phyloP scores from a whole-genome alignment of 257 asterid species.

The Solanum chiquidenum region DNA sequence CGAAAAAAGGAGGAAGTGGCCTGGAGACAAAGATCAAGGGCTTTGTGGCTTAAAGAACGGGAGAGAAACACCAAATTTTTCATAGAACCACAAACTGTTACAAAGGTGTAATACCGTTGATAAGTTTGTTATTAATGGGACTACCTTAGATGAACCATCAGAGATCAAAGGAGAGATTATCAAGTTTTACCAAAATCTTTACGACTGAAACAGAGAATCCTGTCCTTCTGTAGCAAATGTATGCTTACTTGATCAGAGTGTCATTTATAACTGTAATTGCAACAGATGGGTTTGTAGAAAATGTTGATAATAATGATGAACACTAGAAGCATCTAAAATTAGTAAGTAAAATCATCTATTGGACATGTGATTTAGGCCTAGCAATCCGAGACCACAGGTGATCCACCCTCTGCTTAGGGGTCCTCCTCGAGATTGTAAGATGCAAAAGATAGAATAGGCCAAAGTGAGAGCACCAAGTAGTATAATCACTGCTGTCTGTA shows the following conservation, averaged over 20 bases:
- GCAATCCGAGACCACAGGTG: not conserved
- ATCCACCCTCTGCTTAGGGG: not conserved
- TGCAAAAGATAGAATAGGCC: not conserved
- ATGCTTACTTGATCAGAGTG: not conserved
- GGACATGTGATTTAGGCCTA: not conserved
- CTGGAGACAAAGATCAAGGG: not conserved
- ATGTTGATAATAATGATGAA: not conserved
- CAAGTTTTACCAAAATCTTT: not conserved
- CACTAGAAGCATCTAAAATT: not conserved
- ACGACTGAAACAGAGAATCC: not conserved
- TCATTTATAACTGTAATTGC: not conserved
- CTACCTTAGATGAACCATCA: not conserved
- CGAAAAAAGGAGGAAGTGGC: not conserved
- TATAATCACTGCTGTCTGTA: not conserved
- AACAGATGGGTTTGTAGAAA: not conserved
- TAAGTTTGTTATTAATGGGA: not conserved
- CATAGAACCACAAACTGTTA: not conserved
- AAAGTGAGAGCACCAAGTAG: not conserved
- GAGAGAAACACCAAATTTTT: not conserved
- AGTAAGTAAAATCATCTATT: not conserved
- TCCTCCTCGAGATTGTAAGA: not conserved
- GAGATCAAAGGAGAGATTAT: not conserved
- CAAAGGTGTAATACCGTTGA: not conserved
- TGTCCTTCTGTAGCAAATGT: not conserved
- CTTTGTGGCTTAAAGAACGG: not conserved